These are phyloP conservation scores for Pichia norvegensis DNA, from an alignment of 1,139 yeast species.

Conservation along the genomic window DNA sequence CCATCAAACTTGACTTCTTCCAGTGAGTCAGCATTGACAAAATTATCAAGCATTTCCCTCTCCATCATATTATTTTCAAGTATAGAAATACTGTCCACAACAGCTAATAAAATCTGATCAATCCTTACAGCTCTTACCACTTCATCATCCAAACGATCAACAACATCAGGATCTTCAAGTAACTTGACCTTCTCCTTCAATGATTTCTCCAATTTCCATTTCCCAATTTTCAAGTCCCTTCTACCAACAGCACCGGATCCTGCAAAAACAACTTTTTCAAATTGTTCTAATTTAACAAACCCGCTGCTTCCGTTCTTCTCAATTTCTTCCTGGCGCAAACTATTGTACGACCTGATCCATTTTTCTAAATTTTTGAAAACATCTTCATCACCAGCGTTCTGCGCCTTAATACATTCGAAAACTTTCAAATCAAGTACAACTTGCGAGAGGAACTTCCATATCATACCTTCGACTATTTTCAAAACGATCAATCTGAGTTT, in stretches of 20 bases:
- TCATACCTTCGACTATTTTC: constrained; percentile 12
- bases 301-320: constrained; percentile 8
- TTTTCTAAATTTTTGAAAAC: constrained; percentile 7
- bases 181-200: constrained; percentile 36
- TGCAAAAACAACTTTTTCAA: constrained; percentile 6
- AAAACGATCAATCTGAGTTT: constrained; percentile 12
- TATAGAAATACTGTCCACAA: constrained; percentile 8
- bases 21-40: constrained; percentile 2
- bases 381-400: not conserved
- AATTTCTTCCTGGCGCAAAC: constrained; percentile 7
- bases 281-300: constrained; percentile 9
- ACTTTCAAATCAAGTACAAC: constrained; percentile 7
- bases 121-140: constrained; percentile 6
- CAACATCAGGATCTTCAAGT: constrained; percentile 20
- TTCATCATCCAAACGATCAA: constrained; percentile 42
- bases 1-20: constrained; percentile 30
- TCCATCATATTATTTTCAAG: constrained; percentile 14
- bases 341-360: constrained; percentile 10
- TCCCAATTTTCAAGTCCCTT: constrained; percentile 67
- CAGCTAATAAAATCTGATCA: constrained; percentile 8
- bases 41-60: constrained; percentile 13
- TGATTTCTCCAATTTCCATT: constrained; percentile 53
- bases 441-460: constrained; percentile 8
- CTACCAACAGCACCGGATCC: constrained; percentile 41
- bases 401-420: not conserved